A percentile compares a stretch with the other conserved stretches of the same genome.
Conservation (phyloP, 163 green algal genomes). For the Chlorella variabilis region DNA sequence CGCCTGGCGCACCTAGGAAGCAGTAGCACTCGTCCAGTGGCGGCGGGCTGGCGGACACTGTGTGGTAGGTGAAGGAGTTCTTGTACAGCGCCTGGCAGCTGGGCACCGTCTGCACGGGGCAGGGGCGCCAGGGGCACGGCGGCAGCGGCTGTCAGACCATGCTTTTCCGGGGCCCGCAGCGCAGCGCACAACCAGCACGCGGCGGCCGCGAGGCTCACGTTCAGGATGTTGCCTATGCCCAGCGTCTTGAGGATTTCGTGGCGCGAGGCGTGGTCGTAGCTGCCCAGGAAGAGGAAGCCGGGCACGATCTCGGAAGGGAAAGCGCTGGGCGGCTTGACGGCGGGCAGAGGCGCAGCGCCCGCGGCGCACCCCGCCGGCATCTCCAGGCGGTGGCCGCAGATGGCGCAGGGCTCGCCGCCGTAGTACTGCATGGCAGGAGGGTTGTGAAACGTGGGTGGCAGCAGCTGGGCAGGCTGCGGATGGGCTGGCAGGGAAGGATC, state of each 20-base stretch:
- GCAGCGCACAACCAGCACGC: too few relatives aligned
- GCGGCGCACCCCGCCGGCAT: background rate
- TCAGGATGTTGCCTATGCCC: constrained; percentile 87
- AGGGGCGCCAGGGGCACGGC: background rate
- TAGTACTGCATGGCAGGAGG: constrained; percentile 57
- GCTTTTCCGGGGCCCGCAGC: too few relatives aligned
- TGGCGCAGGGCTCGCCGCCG: constrained; percentile 79
- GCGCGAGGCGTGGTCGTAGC: constrained; percentile 89
- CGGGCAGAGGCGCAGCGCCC: background rate
- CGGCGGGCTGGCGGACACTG: constrained; percentile 60
- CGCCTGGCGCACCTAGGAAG: constrained; percentile 69
- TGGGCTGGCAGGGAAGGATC: too few relatives aligned
- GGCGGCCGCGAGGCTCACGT: too few relatives aligned
- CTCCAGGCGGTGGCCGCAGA: constrained; percentile 84
- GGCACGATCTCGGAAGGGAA: constrained; percentile 86
- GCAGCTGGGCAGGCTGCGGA: too few relatives aligned
- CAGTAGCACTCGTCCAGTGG: constrained; percentile 78
- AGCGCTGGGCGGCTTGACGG: constrained; percentile 43
- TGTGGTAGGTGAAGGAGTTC: constrained; percentile 92
- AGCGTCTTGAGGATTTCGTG: constrained; percentile 88
- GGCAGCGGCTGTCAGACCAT: too few relatives aligned
- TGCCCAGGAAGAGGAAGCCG: constrained; percentile 88
- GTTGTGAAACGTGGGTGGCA: background rate
- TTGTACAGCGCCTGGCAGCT: constrained; percentile 83
- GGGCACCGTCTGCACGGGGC: constrained; percentile 83